Evolutionary conservation across 1,284 basidiomycete genomes (phyloP), one percentile per base, ranked within the genome.

Genomic region (Trichosporon sp.): DNA sequence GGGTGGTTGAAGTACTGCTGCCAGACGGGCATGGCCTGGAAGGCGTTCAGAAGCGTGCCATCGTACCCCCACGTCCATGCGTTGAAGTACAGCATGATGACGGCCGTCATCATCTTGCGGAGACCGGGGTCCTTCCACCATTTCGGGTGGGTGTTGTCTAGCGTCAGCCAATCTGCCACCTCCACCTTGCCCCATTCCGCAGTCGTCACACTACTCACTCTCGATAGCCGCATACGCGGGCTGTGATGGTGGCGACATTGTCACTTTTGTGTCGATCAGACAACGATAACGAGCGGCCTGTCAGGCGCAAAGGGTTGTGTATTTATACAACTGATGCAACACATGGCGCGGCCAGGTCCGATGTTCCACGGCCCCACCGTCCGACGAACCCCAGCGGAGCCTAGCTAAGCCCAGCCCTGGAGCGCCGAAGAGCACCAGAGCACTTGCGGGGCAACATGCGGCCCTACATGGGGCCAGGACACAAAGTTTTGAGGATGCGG

Each of bases 91-190:
- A 68, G 54, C 54, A 68, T 35, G n/a, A 68, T 38, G 38, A 66
- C 46, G 14, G 46, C 32, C 19, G 43, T 35, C 43, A 66, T 66
- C 40, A 48, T 66, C 65, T 21, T 64, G 32, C 69, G 65, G 21
- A 73, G 61, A 8, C 73, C 67, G 1, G 54, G 54, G 64, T 75
- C 74, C 11, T 65, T 67, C 71, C 71, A 75, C 72, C 71, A 73
- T 38, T 69, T 65, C n/a, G 69, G 12, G 19, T 70, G 38, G 5
- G 72, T 71, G 61, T 75, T 75, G 70, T 75, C 48, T 66, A 16
- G n/a, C 21, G 38, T 65, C 14, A 65, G 64, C 63, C 21, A 4
- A 31, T 14, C 31, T 26, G 35, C 16, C 16, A n/a, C 14, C n/a
- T 63, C 31, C 16, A n/a, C 31, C 26, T 26, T 26, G 26, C 26